Evolutionary conservation across 2,329 filamentous ascomycete species (phyloP), one percentile per base, ranked within the genome.

Genomic region (Scedosporium minutisporum): DNA sequence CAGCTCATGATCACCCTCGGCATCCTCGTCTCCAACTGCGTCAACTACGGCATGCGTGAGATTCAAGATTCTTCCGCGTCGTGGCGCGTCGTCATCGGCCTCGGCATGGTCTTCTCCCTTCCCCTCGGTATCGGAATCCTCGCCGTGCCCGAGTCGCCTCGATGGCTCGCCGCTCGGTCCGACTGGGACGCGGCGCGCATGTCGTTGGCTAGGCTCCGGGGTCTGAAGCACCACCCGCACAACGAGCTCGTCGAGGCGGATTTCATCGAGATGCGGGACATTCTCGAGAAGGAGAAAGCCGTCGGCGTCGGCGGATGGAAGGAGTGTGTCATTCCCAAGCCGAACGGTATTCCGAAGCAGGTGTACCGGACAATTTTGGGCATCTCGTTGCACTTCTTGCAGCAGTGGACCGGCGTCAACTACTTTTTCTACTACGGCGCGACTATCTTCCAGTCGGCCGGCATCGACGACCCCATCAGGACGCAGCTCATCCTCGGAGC

Each of bases 1-100:
- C 88, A 90, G 73, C 82, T 90, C 16, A 86, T 89, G 75, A 88
- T 90, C 71, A 90, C 87, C 0, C 76, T 89, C 29, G 88, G 88
- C 41, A 89, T 90, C 65, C 82, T 85, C 61, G 70, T 81, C 21
- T 77, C 81, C 62, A 82, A 82, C 66, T 74, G 80, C 62, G 77
- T 85, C 68, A 85, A 84, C 71, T 83, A 76, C 61, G 81, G 79
- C 53, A 76, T 81, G 9, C 74, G 77, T 53, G 68, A 68, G 9
- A 77, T 81, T 66, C 63, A 80, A 55, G 68, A 75, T 3, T 70
- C 71, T 0, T 71, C 76, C 51, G 73, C 70, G 0, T 82, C 83
- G 1, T 90, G 87, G 85, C 80, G 86, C 57, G 80, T 88, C 23
- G 81, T 88, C 51, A 83, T 86, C 67, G 81, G 78, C 0, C 69